Base-by-base conservation (phyloP, 805 yeast species). In the Kockiozyma suomiensis region DNA sequence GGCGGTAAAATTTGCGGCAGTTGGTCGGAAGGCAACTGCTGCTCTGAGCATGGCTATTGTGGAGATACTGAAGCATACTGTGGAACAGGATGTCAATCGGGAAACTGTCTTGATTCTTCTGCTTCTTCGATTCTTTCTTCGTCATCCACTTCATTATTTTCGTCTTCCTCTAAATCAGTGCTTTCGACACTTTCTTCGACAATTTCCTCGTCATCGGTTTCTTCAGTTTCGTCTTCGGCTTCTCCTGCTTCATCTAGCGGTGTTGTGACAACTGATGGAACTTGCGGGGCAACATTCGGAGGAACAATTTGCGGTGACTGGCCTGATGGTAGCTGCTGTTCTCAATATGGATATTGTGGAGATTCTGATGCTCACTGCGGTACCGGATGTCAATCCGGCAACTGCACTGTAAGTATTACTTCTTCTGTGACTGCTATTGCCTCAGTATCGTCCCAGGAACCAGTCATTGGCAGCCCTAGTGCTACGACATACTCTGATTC, bases 221-320 rank as follows among this genome's bases (percentile, higher is more conserved):
- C 52, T 12, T n/a, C 52, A 15, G n/a, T 30, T 23, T 45, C 46
- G 38, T 25, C 54, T 8, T 26, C 40, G 10, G 45, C 54, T 7
- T 19, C 59, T 7, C 25, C 62, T 6, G 43, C 59, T 5, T 38
- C 49, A 26, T 43, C 63, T 2, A 54, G 56, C 25, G 10, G 33
- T 8, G 45, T 54, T 5, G 63, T 49, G n/a, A 59, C 63, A n/a
- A 49, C 56, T 4, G 63, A 59, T 32, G 63, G 63, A 4, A 59
- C 63, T 12, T 59, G 63, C 41, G 64, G 64, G 12, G 50, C 26
- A 15, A 8, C 32, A 13, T 37, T 35, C 30, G 50, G 42, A 23
- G 50, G 54, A 15, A 56, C 55, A 1, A 42, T 60, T 8, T 60
- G 64, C 38, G 64, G 64, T 13, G 47, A 60, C 54, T 60, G 60